Percentiles rank a stretch among this genome's conserved stretches.
These are phyloP conservation scores for Nyssa sinensis DNA, from an alignment of 148 eudicot genomes.

Conservation along the genomic window DNA sequence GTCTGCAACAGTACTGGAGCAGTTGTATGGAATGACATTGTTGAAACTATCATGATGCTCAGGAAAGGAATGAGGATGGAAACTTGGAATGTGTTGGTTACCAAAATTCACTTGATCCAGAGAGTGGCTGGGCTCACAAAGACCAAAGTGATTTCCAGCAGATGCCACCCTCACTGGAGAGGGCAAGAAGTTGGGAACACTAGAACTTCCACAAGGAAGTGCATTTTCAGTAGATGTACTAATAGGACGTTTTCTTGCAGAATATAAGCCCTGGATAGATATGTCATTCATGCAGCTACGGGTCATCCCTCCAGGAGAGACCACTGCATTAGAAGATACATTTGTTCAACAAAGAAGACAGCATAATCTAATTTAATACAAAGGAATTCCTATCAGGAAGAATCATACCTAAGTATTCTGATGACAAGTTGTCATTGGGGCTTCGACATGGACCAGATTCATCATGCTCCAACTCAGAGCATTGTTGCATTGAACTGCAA, in stretches of 20 bases:
- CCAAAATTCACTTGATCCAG: conserved; percentile 33
- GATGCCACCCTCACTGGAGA: conserved; percentile 41
- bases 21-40: conserved; percentile 22
- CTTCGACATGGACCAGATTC: conserved; percentile 13
- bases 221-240: conserved; percentile 26
- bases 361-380: not conserved
- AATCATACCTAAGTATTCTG: conserved; percentile 16
- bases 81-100: conserved; percentile 30
- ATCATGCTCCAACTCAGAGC: conserved; percentile 13
- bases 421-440: conserved; percentile 10
- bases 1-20: conserved; percentile 29
- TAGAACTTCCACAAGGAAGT: conserved; percentile 35
- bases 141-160: conserved; percentile 38
- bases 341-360: not conserved
- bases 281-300: conserved; percentile 13
- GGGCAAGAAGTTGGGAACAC: conserved; percentile 35
- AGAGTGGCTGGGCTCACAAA: conserved; percentile 32
- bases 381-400: not conserved
- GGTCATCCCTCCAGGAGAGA: conserved; percentile 10
- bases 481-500: conserved; percentile 16
- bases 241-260: conserved; percentile 18
- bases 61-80: conserved; percentile 53
- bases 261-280: conserved; percentile 21
- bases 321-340: conserved; percentile 4
- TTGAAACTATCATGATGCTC: conserved; percentile 29